Conservation (phyloP, 2,329 filamentous ascomycete genomes). For the Zymoseptoria crescenta region DNA sequence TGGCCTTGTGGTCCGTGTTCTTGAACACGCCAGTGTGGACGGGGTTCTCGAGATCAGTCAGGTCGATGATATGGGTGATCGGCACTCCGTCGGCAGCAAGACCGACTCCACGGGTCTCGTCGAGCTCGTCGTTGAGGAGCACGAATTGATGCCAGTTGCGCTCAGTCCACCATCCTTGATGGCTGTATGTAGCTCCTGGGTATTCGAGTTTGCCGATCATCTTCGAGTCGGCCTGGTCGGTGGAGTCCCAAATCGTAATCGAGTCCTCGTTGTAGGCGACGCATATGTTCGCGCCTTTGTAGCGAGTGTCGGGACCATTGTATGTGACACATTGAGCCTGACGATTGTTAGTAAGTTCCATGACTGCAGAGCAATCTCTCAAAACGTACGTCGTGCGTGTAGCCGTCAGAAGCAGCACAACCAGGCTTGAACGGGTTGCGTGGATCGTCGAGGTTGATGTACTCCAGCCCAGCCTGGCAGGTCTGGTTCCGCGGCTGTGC, state of each 20-base stretch:
- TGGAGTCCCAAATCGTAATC: slow-evolving; percentile 39
- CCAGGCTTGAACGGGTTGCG: slow-evolving; percentile 43
- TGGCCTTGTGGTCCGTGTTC: slow-evolving; percentile 25
- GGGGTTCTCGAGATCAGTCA: slow-evolving; percentile 36
- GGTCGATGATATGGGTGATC: slow-evolving; percentile 46
- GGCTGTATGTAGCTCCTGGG: slow-evolving; percentile 51
- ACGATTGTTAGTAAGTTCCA: no score
- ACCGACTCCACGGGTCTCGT: slow-evolving; percentile 41
- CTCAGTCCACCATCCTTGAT: slow-evolving; percentile 46
- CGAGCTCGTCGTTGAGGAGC: slow-evolving; percentile 47
- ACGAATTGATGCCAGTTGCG: slow-evolving; percentile 38
- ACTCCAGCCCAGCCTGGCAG: slow-evolving; percentile 47
- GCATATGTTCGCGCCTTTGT: slow-evolving; percentile 42
- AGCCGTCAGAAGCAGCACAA: slow-evolving; percentile 45
- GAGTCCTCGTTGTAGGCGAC: slow-evolving; percentile 46
- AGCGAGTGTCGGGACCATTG: slow-evolving; percentile 40
- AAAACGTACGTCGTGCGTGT: slow-evolving; percentile 44
- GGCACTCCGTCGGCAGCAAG: slow-evolving; percentile 38
- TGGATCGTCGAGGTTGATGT: slow-evolving; percentile 46
- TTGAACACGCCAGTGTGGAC: slow-evolving; percentile 35
- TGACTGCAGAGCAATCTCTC: no score
- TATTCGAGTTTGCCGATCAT: slow-evolving; percentile 49
- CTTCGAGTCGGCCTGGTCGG: slow-evolving; percentile 33
- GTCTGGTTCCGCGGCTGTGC: slow-evolving; percentile 35
- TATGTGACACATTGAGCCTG: slow-evolving; percentile 43